Base-by-base conservation (phyloP, 1,139 yeast genomes). In the Candida freyschussii region DNA sequence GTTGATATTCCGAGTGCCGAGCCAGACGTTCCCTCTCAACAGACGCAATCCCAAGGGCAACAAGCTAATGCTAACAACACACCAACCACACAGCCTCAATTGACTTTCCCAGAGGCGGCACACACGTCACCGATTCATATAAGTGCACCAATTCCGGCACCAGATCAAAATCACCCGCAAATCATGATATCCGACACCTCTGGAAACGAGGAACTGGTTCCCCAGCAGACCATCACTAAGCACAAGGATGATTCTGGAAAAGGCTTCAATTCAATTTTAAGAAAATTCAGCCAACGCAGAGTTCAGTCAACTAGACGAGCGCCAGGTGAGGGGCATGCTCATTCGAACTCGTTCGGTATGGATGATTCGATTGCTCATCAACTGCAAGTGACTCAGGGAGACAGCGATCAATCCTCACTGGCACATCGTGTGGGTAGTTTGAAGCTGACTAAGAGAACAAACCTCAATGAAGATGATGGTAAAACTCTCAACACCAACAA, bases 101-200 rank as follows among this genome's bases (percentile, higher is more conserved):
- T 69, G 21, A 40, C 78, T 11, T 68, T 73, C 50, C 87, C 87
- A 8, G 80, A 77, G 46, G 84, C 78, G 43, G 86, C 85, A 0
- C 84, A 80, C 49, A 77, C 83, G 3, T 67, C 81, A 0, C 66
- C 70, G 26, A 58, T 57, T 16, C 59, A 52, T 33, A 31, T 53
- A 13, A 29, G 48, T 17, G 50, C 50, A 7, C 40, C 44, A 18
- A 17, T 40, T 5, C 47, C 56, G 16, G 32, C 47, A 11, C 46
- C 54, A n/a, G 40, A 49, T 6, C 37, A 50, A 15, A 46, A 45
- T 7, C 34, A 46, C 5, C 52, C 48, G 18, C 54, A 49, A 29
- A 30, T 45, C 9, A 29, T 47, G 10, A 21, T 45, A 4, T 37
- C 46, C 4, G 41, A 43, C 7, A 40, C 47, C 12, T 27, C 43